Evolutionary conservation across 768 basidiomycete genomes (phyloP), one percentile per base, ranked within the genome.

Genomic region (Boletus vermiculosoides): DNA sequence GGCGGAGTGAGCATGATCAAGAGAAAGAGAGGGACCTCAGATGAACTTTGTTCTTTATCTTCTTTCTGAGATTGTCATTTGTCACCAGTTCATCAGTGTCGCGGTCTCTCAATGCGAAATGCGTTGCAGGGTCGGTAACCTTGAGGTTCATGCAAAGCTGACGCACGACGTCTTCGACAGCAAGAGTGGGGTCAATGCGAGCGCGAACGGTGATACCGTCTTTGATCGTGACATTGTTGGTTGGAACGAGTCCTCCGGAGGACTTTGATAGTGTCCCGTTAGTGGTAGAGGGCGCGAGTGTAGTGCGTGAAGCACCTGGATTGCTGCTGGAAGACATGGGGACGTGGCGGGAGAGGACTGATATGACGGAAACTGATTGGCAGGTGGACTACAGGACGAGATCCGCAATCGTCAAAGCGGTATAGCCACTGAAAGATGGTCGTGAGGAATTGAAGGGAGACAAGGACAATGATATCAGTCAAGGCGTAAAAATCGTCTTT

Each of bases 11-110:
- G 22, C 7, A 50, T 1, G 25, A 45, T 42, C 23, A 31, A 30
- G 13, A 41, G 20, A 40, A 30, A 12, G 55, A 33, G 34, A 73
- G 83, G 62, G 67, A 93, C 92, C 86, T 92, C 54, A 94, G 76
- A 65, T 88, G 85, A 47, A 80, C 82, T 71, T 90, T 93, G 40
- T 80, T 79, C 73, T 82, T 88, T 62, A 94, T 90, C 76, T 88
- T 90, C 74, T 82, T 85, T 67, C 85, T 80, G 65, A 97, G 69
- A 67, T 94, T 95, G 61, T 93, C 91, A 64, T 90, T 88, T 28
- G 92, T 94, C 18, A 97, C 87, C 46, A 95, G 73, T 61, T 90
- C 90, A 57, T 90, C 89, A 16, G 79, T 83, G 63, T 92, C 89
- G 25, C 72, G 72, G 68, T 94, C 92, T 63, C 93, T 80, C 57